Evolutionary conservation across 2,329 filamentous ascomycete genomes (phyloP).

Genomic region (Sordariomycetes sp.): DNA sequence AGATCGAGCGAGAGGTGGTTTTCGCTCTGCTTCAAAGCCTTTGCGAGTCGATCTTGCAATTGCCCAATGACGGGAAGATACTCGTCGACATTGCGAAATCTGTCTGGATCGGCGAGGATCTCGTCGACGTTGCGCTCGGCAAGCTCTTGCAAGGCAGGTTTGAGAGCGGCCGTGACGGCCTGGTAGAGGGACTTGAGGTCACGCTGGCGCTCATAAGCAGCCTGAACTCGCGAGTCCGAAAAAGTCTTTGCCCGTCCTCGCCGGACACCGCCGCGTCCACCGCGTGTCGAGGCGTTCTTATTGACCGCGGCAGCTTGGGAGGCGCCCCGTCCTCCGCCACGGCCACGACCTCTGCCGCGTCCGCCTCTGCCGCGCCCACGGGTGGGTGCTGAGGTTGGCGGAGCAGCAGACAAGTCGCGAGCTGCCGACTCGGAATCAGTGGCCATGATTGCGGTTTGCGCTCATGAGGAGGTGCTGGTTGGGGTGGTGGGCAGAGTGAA

Average conservation of each 20-base stretch:
- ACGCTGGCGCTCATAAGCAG: conserved; percentile 53
- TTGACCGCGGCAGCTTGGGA: conserved; percentile 3
- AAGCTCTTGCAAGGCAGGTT: conserved; percentile 56
- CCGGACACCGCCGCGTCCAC: conserved; percentile 23
- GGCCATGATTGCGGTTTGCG: conserved; percentile 22
- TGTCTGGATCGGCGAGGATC: conserved; percentile 43
- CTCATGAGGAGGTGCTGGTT: conserved; percentile 15
- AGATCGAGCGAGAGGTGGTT: conserved; percentile 22
- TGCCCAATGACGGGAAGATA: conserved; percentile 40
- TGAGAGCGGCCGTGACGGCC: conserved; percentile 52
- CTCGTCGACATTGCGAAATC: conserved; percentile 43
- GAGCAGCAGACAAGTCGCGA: conserved; percentile 13
- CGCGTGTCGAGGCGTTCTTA: conserved; percentile 6
- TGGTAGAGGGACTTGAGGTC: conserved; percentile 58
- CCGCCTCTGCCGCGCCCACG: conserved; percentile 25
- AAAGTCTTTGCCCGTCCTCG: conserved; percentile 49
- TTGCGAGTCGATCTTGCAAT: conserved; percentile 27
- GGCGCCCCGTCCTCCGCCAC: conserved; percentile 15
- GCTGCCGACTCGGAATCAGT: conserved; percentile 26
- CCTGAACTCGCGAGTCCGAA: conserved; percentile 43
- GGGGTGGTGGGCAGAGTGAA: background rate
- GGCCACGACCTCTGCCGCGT: conserved; percentile 17
- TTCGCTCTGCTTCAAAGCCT: conserved; percentile 19
- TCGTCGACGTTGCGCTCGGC: conserved; percentile 50
- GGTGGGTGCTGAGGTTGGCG: conserved; percentile 16